Conservation (phyloP, 305 asterid genomes). For the Fraxinus ornus region DNA sequence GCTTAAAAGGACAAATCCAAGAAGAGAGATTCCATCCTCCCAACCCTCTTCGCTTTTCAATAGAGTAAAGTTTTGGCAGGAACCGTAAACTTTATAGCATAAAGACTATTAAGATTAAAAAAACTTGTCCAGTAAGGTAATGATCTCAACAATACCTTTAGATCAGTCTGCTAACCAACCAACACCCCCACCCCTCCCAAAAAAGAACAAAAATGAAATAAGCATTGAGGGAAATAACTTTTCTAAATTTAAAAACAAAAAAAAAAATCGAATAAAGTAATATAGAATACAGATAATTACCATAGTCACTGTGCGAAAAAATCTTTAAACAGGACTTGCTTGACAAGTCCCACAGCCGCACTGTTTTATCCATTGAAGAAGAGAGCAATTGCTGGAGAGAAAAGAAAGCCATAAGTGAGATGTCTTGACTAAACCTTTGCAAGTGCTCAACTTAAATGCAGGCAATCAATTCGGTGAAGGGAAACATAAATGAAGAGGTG, state of each 20-base stretch:
- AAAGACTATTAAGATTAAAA: not conserved
- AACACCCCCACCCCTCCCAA: not conserved
- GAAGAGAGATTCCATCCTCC: not conserved
- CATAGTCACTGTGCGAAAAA: slow-evolving; percentile 1
- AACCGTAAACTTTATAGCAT: not conserved
- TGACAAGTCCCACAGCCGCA: not conserved
- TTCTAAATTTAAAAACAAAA: not conserved
- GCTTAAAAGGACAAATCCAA: slow-evolving; percentile 9
- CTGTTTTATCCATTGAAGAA: not conserved
- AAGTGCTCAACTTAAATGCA: not conserved
- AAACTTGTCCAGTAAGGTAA: not conserved
- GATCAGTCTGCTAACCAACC: not conserved
- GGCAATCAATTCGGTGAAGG: not conserved
- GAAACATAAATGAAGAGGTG: not conserved
- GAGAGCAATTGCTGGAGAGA: not conserved
- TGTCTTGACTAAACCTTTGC: not conserved
- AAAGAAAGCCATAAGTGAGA: slow-evolving; percentile 8
- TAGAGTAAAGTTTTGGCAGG: not conserved
- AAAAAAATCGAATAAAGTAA: not conserved
- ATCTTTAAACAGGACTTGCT: slow-evolving; percentile 17
- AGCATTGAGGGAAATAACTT: not conserved
- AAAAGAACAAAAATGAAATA: not conserved
- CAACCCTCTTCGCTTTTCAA: not conserved
- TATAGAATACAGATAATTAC: slow-evolving; percentile 22
- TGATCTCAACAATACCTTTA: not conserved